Evolutionary conservation across 805 yeast genomes (phyloP), one percentile per base, ranked within the genome.

Genomic region (Saccharomycopsis selenospora): DNA sequence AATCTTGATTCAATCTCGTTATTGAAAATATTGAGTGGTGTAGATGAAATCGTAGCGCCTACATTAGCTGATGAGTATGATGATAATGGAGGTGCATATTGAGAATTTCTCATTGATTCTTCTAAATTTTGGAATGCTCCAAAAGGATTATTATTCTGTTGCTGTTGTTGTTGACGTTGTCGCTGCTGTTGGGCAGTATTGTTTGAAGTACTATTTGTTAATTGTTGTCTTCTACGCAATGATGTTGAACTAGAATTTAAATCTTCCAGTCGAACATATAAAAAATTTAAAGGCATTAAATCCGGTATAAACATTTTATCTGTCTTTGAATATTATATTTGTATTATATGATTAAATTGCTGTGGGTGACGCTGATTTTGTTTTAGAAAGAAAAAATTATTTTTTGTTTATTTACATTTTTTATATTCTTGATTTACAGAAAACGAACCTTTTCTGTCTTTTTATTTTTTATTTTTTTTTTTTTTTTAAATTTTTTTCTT

Each of bases 61-160:
- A 53, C 54, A 36, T 45, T 29, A 14, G 50, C 46, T 6, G 56
- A 53, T 4, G 54, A 53, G 24, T 53, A 53, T 6, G 56, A 43
- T 3, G 54, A 50, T 25, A 53, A 43, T 2, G 56, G 54, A 4
- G 56, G 56, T 18, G 54, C 52, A 45, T 44, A 42, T n/a, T 26
- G 43, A 25, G 29, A 42, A 22, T 47, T 47, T 27, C 48, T 29
- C 18, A 24, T 24, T 7, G 42, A 23, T 36, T 30, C 42, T 18
- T 29, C 44, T 11, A 25, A 26, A 17, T 14, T 30, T 13, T 27
- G 13, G 20, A 43, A 45, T 18, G 48, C 27, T 14, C 48, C 28
- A 13, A 18, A 24, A 17, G 28, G 20, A 18, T 22, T 20, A 4
- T 11, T 23, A 8, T 25, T 42, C 18, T 33, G 48, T 18, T 41